Evolutionary conservation across 495 filamentous ascomycete species (phyloP).

Genomic region (Penicillium turbatum): DNA sequence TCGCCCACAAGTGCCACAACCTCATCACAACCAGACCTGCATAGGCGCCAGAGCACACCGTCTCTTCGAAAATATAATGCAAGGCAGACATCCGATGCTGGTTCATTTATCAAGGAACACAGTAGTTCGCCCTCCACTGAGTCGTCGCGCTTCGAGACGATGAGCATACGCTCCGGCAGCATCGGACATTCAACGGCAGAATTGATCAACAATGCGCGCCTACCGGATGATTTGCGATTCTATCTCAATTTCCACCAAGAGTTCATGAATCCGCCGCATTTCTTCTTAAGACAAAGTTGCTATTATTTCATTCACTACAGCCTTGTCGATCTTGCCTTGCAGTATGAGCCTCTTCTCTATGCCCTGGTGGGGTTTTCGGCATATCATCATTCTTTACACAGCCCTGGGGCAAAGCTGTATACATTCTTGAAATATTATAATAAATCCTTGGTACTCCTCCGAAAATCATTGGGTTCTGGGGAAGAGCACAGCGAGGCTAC

Average conservation of each 20-base stretch:
- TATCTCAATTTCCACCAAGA: conserved; percentile 76
- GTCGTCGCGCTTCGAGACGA: conserved; percentile 32
- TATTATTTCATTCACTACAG: conserved; percentile 67
- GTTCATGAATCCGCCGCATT: conserved; percentile 74
- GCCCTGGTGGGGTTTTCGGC: conserved; percentile 88
- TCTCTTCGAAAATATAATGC: conserved; percentile 41
- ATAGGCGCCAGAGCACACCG: conserved; percentile 33
- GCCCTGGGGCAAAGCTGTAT: conserved; percentile 64
- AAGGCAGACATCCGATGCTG: conserved; percentile 27
- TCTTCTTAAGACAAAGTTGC: conserved; percentile 64
- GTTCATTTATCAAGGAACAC: conserved; percentile 32
- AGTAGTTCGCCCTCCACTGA: conserved; percentile 47
- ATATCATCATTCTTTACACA: conserved; percentile 73
- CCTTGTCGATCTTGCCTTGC: conserved; percentile 66
- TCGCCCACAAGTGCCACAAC: conserved; percentile 25
- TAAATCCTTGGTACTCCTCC: conserved; percentile 70
- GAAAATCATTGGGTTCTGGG: conserved; percentile 63
- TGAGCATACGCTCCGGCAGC: conserved; percentile 33
- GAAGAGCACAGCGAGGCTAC: conserved; percentile 70
- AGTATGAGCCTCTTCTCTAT: conserved; percentile 78
- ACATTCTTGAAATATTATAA: conserved; percentile 90
- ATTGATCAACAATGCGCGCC: conserved; percentile 35
- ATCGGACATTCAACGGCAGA: conserved; percentile 30
- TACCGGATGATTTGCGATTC: conserved; percentile 65
- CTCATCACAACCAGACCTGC: conserved; percentile 19